Conservation (phyloP, 1,139 yeast species). For the Yamadazyma sp. region DNA sequence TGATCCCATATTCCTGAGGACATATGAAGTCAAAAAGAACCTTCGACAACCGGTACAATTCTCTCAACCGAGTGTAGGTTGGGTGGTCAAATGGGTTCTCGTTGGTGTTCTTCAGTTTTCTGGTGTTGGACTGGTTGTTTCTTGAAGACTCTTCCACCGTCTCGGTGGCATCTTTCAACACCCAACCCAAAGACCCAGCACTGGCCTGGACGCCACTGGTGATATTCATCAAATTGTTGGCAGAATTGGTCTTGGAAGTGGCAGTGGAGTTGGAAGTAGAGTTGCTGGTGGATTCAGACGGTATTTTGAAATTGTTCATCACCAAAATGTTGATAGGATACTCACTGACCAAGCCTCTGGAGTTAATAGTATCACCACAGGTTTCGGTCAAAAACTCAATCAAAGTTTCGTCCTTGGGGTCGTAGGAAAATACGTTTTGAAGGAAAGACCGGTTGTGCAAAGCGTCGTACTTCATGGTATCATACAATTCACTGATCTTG, state of each 20-base stretch:
- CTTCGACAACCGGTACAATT: conserved; percentile 84
- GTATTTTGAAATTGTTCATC: conserved; percentile 70
- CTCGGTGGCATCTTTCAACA: conserved; percentile 51
- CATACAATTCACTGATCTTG: conserved; percentile 92
- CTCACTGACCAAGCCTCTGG: conserved; percentile 66
- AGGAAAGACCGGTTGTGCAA: conserved; percentile 89
- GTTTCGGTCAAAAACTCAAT: conserved; percentile 32
- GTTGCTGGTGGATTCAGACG: conserved; percentile 23
- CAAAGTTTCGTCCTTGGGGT: conserved; percentile 51
- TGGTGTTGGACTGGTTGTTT: conserved; percentile 26
- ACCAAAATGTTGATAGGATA: conserved; percentile 81
- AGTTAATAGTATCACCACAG: conserved; percentile 56
- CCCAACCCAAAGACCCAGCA: conserved; percentile 78
- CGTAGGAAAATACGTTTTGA: conserved; percentile 78
- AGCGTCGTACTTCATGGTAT: conserved; percentile 98
- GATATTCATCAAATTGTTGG: conserved; percentile 29
- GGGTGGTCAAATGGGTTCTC: conserved; percentile 77
- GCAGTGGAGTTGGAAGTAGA: conserved; percentile 9
- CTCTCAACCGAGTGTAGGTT: conserved; percentile 77
- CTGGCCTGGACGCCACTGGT: conserved; percentile 35
- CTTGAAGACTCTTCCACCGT: conserved; percentile 22
- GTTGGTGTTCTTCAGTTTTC: conserved; percentile 11
- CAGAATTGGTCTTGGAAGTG: conserved; percentile 20
- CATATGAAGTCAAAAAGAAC: conserved; percentile 95
- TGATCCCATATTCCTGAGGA: conserved; percentile 98